A percentile compares a stretch with the other conserved stretches of the same genome.
Evolutionary conservation across 108 stramenopile genomes (phyloP).

Genomic region (Nannochloropsis gaditana): DNA sequence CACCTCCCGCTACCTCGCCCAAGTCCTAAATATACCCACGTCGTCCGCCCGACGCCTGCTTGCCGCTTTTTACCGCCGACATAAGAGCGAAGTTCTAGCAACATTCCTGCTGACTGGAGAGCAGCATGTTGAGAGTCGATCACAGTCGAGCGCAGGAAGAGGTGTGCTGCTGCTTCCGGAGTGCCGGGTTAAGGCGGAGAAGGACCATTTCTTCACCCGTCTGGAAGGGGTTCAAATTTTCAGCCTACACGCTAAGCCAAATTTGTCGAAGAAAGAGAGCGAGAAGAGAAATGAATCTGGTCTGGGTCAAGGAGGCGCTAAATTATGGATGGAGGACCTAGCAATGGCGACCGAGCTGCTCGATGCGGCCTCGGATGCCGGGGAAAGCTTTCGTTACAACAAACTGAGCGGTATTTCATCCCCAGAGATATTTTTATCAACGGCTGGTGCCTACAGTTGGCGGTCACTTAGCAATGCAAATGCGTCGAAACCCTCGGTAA

Average conservation of each 20-base stretch:
- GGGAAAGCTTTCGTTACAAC: constrained; percentile 4
- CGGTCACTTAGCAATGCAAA: no score
- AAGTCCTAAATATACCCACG: not conserved
- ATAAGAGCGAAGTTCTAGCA: not conserved
- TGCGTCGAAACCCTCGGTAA: no score
- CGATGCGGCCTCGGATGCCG: constrained; percentile 1
- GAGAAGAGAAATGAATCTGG: not conserved
- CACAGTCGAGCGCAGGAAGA: not conserved
- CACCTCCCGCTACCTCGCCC: not conserved
- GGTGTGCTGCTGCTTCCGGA: not conserved
- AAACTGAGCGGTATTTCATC: not conserved
- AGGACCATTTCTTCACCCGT: not conserved
- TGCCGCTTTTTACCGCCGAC: not conserved
- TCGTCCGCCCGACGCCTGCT: not conserved
- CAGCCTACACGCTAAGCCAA: not conserved
- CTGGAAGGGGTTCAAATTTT: not conserved
- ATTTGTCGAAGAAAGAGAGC: not conserved
- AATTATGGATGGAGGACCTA: not conserved
- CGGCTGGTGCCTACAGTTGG: no score
- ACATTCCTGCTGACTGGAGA: not conserved
- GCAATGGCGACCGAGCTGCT: constrained; percentile 6
- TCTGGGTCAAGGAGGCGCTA: constrained; percentile 6
- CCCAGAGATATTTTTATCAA: not conserved
- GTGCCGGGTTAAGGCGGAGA: constrained; percentile 19
- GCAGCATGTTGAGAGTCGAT: not conserved